Evolutionary conservation across 345 rosid species (phyloP), one percentile per base, ranked within the genome.

Genomic region (Salix dunnii): DNA sequence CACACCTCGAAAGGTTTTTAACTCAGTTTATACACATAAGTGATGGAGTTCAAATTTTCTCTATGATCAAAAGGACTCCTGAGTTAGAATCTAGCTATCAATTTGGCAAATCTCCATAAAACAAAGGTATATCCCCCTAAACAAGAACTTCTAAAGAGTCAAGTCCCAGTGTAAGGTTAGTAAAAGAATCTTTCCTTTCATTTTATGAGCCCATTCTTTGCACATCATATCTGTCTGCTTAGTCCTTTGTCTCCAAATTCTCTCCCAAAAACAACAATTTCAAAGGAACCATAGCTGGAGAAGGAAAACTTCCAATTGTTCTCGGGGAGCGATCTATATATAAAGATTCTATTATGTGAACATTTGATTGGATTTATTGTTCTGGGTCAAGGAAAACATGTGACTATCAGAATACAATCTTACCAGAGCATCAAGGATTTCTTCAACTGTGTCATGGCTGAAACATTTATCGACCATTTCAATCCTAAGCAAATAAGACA

Each of bases 401-500:
- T 38, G 40, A n/a, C 5, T 68, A 27, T 27, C 3, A 55, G 36
- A 76, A 28, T 18, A 48, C 20, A 74, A 68, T 68, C 89, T 86
- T 85, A 94, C 98, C 89, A 94, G 83, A 66, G 91, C 83, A 82
- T 89, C 90, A 63, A 91, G 82, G 53, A 96, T 93, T 85, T 92
- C 98, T 89, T 93, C 99, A 21, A 92, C 93, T 3, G 99, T 87
- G 74, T 88, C 91, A 74, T 82, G 89, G 81, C 91, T n/a, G 62
- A 96, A 96, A 84, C 98, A 96, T 79, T 82, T 90, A 66, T 91
- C 96, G 71, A 96, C 80, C 76, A 82, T 68, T 65, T 85, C 90
- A 28, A 89, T 85, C 92, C 99, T 96, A 79, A 16, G 36, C 36
- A 82, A 68, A 80, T 9, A 31, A 75, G 35, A 62, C 14, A 66